Conservation (phyloP, 2,329 filamentous ascomycete genomes). For the Chaetomiaceae sp. region DNA sequence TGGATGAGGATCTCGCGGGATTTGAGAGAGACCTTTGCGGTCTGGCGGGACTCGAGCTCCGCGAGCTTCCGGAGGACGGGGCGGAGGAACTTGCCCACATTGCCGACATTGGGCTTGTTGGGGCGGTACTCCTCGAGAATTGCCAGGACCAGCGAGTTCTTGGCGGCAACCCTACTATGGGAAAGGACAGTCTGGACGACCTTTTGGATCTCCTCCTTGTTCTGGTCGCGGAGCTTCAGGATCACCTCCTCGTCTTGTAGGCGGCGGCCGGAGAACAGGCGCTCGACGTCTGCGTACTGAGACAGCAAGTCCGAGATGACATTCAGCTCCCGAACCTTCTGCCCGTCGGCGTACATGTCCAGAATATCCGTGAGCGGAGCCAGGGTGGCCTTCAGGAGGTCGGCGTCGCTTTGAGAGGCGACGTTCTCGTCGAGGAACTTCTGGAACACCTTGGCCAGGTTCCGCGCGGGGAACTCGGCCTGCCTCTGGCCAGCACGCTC, state of each 20-base stretch:
- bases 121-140: conserved; percentile 92
- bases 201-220: conserved; percentile 84
- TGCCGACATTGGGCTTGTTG: conserved; percentile 85
- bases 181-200: conserved; percentile 89
- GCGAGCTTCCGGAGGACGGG: conserved; percentile 78
- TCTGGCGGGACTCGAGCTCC: conserved; percentile 78
- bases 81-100: conserved; percentile 83
- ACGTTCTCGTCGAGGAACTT: conserved; percentile 90
- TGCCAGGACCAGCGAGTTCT: conserved; percentile 89
- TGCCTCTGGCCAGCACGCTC: conserved; percentile 75
- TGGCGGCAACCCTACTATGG: conserved; percentile 84
- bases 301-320: conserved; percentile 77
- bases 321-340: conserved; percentile 84
- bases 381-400: conserved; percentile 67
- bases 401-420: conserved; percentile 60
- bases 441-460: conserved; percentile 73
- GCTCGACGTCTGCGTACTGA: conserved; percentile 78
- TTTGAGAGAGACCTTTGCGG: conserved; percentile 95
- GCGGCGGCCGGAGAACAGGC: conserved; percentile 78
- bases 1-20: conserved; percentile 96
- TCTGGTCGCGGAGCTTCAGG: conserved; percentile 86
- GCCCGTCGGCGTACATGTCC: conserved; percentile 74
- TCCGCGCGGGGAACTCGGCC: conserved; percentile 87
- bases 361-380: conserved; percentile 74
- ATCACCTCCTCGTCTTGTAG: conserved; percentile 90